Evolutionary conservation across 495 filamentous ascomycete genomes (phyloP).

Genomic region (Talaromyces nanjingensis): DNA sequence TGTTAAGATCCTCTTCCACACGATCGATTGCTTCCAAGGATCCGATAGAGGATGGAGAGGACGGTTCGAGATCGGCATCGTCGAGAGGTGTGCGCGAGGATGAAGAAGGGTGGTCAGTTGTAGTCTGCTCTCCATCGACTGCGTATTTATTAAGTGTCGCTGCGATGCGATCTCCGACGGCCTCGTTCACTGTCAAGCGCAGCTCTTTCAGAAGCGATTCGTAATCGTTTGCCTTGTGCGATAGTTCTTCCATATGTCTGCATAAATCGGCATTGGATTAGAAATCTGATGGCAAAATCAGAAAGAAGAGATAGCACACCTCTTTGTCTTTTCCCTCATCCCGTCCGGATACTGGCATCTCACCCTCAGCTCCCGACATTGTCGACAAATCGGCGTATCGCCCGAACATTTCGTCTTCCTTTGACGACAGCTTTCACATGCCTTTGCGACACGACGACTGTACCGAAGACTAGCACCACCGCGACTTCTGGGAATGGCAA

Average conservation of each 20-base stretch:
- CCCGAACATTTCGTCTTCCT: conserved; percentile 61
- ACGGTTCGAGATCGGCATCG: conserved; percentile 22
- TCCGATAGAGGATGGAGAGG: conserved; percentile 46
- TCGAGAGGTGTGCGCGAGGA: conserved; percentile 29
- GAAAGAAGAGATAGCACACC: conserved; percentile 22
- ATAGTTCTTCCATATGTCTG: conserved; percentile 36
- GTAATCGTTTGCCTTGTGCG: conserved; percentile 43
- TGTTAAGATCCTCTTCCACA: conserved; percentile 55
- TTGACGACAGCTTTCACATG: conserved; percentile 68
- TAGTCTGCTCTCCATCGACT: conserved; percentile 18
- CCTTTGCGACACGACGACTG: conserved; percentile 41
- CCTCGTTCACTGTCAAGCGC: conserved; percentile 5
- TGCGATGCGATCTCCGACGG: conserved; percentile 5
- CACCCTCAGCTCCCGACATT: conserved; percentile 47
- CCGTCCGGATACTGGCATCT: conserved; percentile 49
- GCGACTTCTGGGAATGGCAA: conserved; percentile 41
- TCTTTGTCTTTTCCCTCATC: conserved; percentile 51
- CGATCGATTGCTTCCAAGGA: conserved; percentile 55
- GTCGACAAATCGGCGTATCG: conserved; percentile 48
- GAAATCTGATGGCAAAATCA: neutral
- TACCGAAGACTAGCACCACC: conserved; percentile 25
- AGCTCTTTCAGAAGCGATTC: conserved; percentile 38
- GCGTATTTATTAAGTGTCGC: conserved; percentile 17
- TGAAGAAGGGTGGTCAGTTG: conserved; percentile 26
- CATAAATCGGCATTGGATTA: neutral